Conservation (phyloP, 352 stramenopile species). For the Halophytophthora batemanensis region DNA sequence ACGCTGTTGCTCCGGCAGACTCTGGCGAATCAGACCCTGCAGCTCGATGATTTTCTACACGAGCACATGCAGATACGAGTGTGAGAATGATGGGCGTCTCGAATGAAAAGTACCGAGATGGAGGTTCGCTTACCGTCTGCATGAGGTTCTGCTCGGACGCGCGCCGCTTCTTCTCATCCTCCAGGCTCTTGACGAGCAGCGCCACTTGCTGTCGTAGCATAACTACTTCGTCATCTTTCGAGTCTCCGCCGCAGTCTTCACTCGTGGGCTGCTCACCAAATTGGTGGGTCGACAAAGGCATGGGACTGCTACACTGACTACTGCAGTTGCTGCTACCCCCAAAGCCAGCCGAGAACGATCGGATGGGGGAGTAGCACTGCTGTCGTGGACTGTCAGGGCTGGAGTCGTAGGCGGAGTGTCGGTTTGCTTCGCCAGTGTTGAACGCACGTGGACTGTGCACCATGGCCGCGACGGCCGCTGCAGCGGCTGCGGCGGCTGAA, state of each 20-base stretch:
- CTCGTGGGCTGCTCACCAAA: conserved; percentile 21
- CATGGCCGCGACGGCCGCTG: conserved; percentile 26
- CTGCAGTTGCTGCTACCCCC: conserved; percentile 23
- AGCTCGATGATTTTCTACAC: conserved; percentile 73
- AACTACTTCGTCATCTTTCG: conserved; percentile 30
- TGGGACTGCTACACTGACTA: conserved; percentile 27
- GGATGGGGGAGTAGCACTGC: conserved; percentile 19
- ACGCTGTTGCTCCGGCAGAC: conserved; percentile 38
- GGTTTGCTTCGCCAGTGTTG: conserved; percentile 16
- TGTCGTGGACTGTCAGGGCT: conserved; percentile 15
- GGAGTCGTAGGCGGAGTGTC: conserved; percentile 17
- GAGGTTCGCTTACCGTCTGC: conserved; percentile 37
- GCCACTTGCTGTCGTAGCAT: conserved; percentile 55
- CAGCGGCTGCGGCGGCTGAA: conserved; percentile 28
- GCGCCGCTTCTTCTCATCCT: conserved; percentile 68
- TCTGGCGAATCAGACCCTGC: conserved; percentile 54
- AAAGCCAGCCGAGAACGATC: conserved; percentile 18
- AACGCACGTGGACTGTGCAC: conserved; percentile 33
- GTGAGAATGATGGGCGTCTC: not conserved
- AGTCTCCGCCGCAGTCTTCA: conserved; percentile 29
- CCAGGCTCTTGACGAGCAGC: conserved; percentile 52
- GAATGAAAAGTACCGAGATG: conserved; percentile 1
- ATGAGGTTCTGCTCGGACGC: conserved; percentile 62
- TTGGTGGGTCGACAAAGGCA: conserved; percentile 9
- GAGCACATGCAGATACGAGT: conserved; percentile 1